Conservation (phyloP, 2,329 filamentous ascomycete species). For the Dactylonectria estremocensis region DNA sequence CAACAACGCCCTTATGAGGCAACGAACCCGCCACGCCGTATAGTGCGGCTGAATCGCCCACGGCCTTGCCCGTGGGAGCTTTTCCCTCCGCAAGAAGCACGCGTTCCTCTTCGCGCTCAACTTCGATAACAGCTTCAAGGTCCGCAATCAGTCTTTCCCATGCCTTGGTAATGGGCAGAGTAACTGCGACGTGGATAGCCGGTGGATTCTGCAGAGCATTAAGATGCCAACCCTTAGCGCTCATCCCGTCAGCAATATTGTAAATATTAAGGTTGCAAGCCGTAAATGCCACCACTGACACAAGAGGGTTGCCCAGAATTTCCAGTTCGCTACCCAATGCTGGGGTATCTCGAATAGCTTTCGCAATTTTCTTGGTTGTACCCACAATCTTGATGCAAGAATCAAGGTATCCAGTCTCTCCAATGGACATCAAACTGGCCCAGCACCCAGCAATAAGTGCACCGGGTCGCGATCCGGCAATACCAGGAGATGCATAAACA, state of each 20-base stretch:
- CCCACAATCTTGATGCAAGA: slow-evolving; percentile 92
- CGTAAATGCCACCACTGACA: slow-evolving; percentile 91
- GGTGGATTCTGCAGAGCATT: slow-evolving; percentile 94
- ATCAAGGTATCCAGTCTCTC: slow-evolving; percentile 89
- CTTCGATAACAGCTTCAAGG: slow-evolving; percentile 75
- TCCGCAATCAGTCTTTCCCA: slow-evolving; percentile 86
- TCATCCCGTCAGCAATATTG: slow-evolving; percentile 93
- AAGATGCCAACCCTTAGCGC: slow-evolving; percentile 89
- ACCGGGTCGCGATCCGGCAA: slow-evolving; percentile 92
- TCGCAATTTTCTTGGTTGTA: slow-evolving; percentile 84
- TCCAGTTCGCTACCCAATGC: slow-evolving; percentile 80
- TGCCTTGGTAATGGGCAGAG: slow-evolving; percentile 85
- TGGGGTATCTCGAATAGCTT: slow-evolving; percentile 79
- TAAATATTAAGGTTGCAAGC: slow-evolving; percentile 90
- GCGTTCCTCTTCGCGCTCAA: slow-evolving; percentile 86
- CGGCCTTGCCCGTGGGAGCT: slow-evolving; percentile 74
- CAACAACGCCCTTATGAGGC: slow-evolving; percentile 96
- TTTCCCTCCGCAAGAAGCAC: slow-evolving; percentile 80
- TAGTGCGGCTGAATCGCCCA: slow-evolving; percentile 87
- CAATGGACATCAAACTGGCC: slow-evolving; percentile 90
- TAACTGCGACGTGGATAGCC: slow-evolving; percentile 95
- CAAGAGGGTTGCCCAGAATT: slow-evolving; percentile 87
- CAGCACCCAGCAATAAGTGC: slow-evolving; percentile 97
- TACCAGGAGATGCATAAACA: slow-evolving; percentile 93
- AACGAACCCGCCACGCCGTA: slow-evolving; percentile 96